Evolutionary conservation across 345 rosid species (phyloP).

Genomic region (Citrus maxima): DNA sequence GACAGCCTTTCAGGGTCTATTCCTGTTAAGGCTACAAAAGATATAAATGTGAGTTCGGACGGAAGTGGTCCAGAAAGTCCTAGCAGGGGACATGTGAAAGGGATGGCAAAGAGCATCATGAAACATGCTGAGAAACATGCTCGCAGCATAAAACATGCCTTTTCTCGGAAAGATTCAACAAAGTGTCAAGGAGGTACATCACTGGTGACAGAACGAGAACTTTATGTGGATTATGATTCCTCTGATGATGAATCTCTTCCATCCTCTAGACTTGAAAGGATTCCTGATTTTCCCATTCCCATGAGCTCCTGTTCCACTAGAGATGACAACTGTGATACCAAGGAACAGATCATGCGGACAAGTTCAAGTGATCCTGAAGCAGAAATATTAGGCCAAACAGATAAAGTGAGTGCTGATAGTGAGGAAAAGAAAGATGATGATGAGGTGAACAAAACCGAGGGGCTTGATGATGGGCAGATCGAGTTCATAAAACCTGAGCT

Average conservation of each 20-base stretch:
- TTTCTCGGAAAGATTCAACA: conserved; percentile 70
- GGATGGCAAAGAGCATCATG: conserved; percentile 56
- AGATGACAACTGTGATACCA: conserved; percentile 14
- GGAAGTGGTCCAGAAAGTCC: conserved; percentile 44
- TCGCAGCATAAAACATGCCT: conserved; percentile 45
- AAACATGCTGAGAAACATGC: conserved; percentile 68
- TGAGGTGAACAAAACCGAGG: conserved; percentile 11
- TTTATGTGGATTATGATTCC: conserved; percentile 34
- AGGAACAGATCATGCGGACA: conserved; percentile 21
- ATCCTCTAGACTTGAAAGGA: conserved; percentile 22
- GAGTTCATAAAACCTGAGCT: conserved; percentile 11
- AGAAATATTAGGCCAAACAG: conserved; percentile 18
- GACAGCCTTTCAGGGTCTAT: conserved; percentile 36
- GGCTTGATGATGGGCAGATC: conserved; percentile 1
- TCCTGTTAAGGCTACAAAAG: conserved; percentile 32
- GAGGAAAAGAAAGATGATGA: conserved; percentile 9
- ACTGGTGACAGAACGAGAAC: conserved; percentile 26
- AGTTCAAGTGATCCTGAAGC: conserved; percentile 23
- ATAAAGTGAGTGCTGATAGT: conserved; percentile 20
- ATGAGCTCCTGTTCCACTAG: neutral
- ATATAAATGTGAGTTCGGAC: conserved; percentile 32
- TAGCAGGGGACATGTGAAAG: conserved; percentile 46
- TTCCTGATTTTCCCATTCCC: conserved; percentile 25
- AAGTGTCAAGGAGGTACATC: conserved; percentile 24
- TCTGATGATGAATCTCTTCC: conserved; percentile 46